Conservation (phyloP, 2,329 filamentous ascomycete species). For the Scolecobasidium constrictum region DNA sequence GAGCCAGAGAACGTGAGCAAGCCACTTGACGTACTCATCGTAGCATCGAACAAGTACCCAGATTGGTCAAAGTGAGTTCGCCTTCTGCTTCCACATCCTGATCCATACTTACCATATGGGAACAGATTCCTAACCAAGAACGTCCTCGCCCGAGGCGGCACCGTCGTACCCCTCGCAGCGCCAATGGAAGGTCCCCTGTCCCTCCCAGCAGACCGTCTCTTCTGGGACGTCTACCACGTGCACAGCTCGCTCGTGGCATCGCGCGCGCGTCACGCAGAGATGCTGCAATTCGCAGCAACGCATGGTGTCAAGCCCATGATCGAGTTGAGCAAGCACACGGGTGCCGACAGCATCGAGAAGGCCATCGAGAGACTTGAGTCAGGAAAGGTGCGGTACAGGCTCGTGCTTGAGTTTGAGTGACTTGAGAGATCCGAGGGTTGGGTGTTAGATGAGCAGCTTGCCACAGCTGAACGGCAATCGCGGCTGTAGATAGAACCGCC, state of each 20-base stretch:
- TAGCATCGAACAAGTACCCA: slow-evolving; percentile 16
- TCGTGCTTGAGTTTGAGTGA: slow-evolving; percentile 12
- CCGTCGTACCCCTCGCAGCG: slow-evolving; percentile 15
- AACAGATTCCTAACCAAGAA: slow-evolving; percentile 15
- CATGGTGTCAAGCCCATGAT: slow-evolving; percentile 16
- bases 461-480: no score
- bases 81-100: no score
- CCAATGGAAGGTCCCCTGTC: slow-evolving; percentile 7
- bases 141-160: slow-evolving; percentile 15
- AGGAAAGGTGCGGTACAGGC: slow-evolving; percentile 16
- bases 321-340: slow-evolving; percentile 14
- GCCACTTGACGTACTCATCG: slow-evolving; percentile 15
- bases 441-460: no score
- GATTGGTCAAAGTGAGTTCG: slow-evolving; percentile 16
- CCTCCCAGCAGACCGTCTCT: background rate
- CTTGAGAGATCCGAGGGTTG: no score
- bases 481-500: no score
- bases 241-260: slow-evolving; percentile 16
- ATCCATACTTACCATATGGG: no score
- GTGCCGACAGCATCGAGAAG: slow-evolving; percentile 15
- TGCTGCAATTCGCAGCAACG: slow-evolving; percentile 15
- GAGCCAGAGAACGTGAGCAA: slow-evolving; percentile 16
- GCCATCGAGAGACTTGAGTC: slow-evolving; percentile 13
- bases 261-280: slow-evolving; percentile 15
- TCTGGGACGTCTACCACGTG: slow-evolving; percentile 9